Base-by-base conservation (phyloP, 106 monocot species). In the Ottelia alismoides region DNA sequence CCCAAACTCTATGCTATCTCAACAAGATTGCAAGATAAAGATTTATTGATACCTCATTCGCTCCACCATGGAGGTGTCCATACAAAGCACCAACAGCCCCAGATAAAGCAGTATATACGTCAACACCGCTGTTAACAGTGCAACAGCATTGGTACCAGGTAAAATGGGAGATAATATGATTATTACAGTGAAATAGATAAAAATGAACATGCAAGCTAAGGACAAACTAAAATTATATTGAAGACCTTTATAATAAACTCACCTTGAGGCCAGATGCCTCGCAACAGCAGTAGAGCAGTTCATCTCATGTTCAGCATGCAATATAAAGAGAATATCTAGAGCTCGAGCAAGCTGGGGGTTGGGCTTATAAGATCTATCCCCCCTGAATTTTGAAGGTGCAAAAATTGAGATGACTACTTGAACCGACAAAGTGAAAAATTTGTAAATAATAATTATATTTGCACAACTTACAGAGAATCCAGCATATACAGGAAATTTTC, bases 31-130 rank as follows among this genome's bases (percentile, higher is more conserved):
- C n/a, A n/a, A n/a, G n/a, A n/a, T n/a, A n/a, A n/a, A n/a, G n/a
- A n/a, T n/a, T n/a, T n/a, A n/a, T n/a, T n/a, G n/a, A 22, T 79
- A 84, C 92, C 86, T 92, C 92, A 80, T 92, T 92, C 66, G 92
- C 92, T 27, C 92, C 92, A 63, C 92, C 92, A 77, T 92, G 92
- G 24, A 92, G 82, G 30, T 85, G 92, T 9, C 92, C 92, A 72
- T 92, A 92, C 25, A 92, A 48, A 47, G 92, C 92, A 65, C 92
- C 92, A 45, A 86, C 86, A 63, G 79, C 92, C 60, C 92, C 92
- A 63, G 92, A 70, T 61, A 92, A 82, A 49, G 92, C 92, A 61
- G 92, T 92, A 45, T 74, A 92, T 18, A 92, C 86, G 81, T 92
- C 92, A 30, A 92, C 92, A 23, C 92, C 92, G 56, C 92, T 92